Base-by-base conservation (phyloP, 768 basidiomycete species). In the Lentinula guzmanii region DNA sequence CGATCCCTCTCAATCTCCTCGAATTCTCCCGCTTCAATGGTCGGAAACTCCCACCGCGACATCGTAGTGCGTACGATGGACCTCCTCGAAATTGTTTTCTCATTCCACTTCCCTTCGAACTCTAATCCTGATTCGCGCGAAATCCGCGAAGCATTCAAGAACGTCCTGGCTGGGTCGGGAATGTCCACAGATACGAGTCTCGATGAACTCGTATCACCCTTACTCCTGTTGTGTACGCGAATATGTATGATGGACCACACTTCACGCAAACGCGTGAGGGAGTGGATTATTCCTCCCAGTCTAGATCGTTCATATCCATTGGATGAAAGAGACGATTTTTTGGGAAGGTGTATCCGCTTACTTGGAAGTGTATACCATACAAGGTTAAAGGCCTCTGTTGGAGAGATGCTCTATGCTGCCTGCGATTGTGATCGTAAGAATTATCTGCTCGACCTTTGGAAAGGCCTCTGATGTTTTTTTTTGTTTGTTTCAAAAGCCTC, bases 371-470 rank as follows among this genome's bases (percentile, higher is more conserved):
- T 94, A 2, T 89, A 91, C 65, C 87, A 95, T 66, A 68, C 79
- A 1, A 79, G 87, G 51, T 73, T 92, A 63, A 91, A 93, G 68
- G 84, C 86, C 66, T 78, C 89, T 10, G 82, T 89, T 3, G 95
- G 95, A 8, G 95, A 98, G 75, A 79, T 98, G 79, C 73, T 98
- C 15, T 98, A 82, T 71, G 85, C 88, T 0, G 79, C 93, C 66
- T 91, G 90, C 64, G 89, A 92, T 64, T 86, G 84, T 2, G 87
- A 97, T 72, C 50, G 59, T 60, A 31, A 51, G 59, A 18, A 11
- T 21, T 4, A 21, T 31, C 21, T 16, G 2, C 39, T 45, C n/a
- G 1, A 6, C 15, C 24, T 52, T 35, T 15, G 48, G 15, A 8
- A 33, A 45, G 2, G 9, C 18, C n/a, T 18, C 10, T 53, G n/a